phyloP scores from a whole-genome alignment of 2,329 filamentous ascomycete species.

The Sclerotinia minor region DNA sequence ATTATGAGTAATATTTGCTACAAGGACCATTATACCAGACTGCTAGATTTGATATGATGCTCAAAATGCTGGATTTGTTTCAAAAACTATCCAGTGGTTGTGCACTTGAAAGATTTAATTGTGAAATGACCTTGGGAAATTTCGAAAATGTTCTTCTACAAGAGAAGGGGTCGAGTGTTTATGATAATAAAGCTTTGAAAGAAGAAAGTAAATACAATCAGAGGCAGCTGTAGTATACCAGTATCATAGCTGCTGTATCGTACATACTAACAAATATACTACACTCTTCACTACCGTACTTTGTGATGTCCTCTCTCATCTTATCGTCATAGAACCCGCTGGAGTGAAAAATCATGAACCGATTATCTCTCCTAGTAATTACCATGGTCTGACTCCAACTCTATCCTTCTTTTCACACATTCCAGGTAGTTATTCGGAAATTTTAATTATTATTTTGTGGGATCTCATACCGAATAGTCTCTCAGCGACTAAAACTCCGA shows the following conservation, averaged over 20 bases:
- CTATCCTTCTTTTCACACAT: not conserved
- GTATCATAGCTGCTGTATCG: not conserved
- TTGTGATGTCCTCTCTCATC: not conserved
- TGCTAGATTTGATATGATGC: not conserved
- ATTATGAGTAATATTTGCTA: not conserved
- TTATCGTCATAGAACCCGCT: not conserved
- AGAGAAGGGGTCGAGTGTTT: not conserved
- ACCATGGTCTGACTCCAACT: not conserved
- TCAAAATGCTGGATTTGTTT: not conserved
- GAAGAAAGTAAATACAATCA: not conserved
- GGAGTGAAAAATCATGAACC: not conserved
- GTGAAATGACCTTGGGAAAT: not conserved
- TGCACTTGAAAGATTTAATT: not conserved
- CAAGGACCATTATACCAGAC: not conserved
- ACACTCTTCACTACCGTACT: not conserved
- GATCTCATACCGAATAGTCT: too few species aligned
- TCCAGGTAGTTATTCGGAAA: too few species aligned
- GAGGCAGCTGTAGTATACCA: not conserved
- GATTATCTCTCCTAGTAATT: too few species aligned
- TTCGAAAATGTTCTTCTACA: not conserved
- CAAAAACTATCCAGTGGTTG: not conserved
- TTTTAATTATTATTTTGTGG: too few species aligned
- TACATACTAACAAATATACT: not conserved
- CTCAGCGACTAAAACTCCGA: not conserved
- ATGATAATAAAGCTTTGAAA: not conserved